Evolutionary conservation across 768 basidiomycete species (phyloP), one percentile per base, ranked within the genome.

Genomic region (Termitomyces sp.): DNA sequence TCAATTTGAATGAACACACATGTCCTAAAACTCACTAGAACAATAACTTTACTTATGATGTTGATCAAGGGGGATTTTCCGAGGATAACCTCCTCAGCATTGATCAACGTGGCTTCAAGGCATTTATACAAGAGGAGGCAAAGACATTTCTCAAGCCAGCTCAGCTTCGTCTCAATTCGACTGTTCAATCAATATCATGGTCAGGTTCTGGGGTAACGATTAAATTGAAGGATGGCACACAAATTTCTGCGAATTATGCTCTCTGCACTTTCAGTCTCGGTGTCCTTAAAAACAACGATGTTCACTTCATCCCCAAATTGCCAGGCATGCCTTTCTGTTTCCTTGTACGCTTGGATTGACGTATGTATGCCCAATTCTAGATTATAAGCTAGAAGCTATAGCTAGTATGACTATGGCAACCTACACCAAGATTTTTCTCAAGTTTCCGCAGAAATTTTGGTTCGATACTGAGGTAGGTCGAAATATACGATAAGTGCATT

Each of bases 211-310:
- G 78, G 3, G 83, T 84, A 16, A 70, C 67, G 1, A 78, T 89
- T 33, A 72, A 72, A 16, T 71, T 85, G 30, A 60, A 68, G 1
- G 70, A 76, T 56, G 83, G 82, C 1, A 59, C 68, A 33, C 69
- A 43, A 2, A 63, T 87, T 24, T 71, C 67, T 14, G 84, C 78
- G 14, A 79, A 86, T 52, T 83, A 85, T 65, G 84, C 80, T 3
- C 65, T 89, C 30, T 82, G 80, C 60, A 88, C 87, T 0, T 88
- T 88, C 70, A 87, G 86, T 59, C 66, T 86, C 1, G 87, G 87
- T 0, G 87, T 89, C 7, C 71, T 89, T 54, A 87, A 89, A 69
- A 74, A 85, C 56, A 71, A 77, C 32, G 85, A 87, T 58, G 80
- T 88, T 5, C 57, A 52, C 3, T 88, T 86, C 61, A 64, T 76